phyloP scores from a whole-genome alignment of 2,329 filamentous ascomycete species.

The Zelopaecilomyces penicillatus region DNA sequence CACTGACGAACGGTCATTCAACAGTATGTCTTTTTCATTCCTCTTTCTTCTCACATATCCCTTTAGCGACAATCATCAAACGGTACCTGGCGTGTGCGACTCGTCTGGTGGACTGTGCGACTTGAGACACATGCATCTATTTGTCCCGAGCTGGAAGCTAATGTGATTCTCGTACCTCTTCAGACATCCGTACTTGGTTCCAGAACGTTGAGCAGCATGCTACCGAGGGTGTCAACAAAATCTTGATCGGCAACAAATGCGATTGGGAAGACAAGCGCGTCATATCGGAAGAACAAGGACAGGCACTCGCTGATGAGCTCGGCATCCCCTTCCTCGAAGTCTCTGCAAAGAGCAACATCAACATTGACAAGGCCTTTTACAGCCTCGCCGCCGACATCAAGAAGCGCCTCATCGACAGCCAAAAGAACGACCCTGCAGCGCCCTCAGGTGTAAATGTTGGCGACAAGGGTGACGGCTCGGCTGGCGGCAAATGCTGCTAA shows the following conservation, averaged over 20 bases:
- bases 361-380: constrained; percentile 98
- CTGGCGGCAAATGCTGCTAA: constrained; percentile 72
- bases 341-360: constrained; percentile 98
- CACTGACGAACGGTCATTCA: constrained; percentile 90
- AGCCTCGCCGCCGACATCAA: constrained; percentile 94
- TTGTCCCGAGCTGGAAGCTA: background rate
- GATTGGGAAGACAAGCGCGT: constrained; percentile 99
- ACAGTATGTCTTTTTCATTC: constrained; percentile 51
- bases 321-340: constrained; percentile 98
- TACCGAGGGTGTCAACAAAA: constrained; percentile 98
- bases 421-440: constrained; percentile 61
- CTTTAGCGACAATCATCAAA: background rate
- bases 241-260: constrained; percentile 98
- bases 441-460: constrained; percentile 60
- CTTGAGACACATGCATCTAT: too few relatives aligned
- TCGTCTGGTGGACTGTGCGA: too few relatives aligned
- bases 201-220: constrained; percentile 98
- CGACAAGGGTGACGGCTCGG: constrained; percentile 46
- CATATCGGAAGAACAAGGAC: constrained; percentile 85
- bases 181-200: constrained; percentile 99
- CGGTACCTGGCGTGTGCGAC: too few relatives aligned
- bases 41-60: background rate
- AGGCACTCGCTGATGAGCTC: constrained; percentile 88
- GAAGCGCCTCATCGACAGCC: constrained; percentile 91
- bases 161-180: constrained; percentile 1